Conservation (phyloP, 1,139 yeast species). For the Kodamaea fungicola region DNA sequence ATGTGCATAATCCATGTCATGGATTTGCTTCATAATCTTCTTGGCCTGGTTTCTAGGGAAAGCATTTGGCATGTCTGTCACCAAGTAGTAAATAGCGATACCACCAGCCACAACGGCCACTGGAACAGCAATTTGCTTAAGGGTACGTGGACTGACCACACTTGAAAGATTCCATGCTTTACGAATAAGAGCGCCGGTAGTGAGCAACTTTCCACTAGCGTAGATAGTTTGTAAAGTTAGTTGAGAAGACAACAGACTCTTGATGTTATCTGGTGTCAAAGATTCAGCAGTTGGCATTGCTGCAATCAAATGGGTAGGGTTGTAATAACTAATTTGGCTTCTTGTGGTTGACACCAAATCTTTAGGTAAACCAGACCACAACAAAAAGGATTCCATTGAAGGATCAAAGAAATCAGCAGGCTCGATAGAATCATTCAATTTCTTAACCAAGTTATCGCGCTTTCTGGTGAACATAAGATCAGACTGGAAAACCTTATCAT, state of each 20-base stretch:
- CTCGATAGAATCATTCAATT: constrained; percentile 57
- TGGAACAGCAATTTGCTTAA: constrained; percentile 42
- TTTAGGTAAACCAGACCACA: constrained; percentile 42
- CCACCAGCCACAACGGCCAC: constrained; percentile 51
- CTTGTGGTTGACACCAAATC: constrained; percentile 26
- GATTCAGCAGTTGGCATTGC: constrained; percentile 29
- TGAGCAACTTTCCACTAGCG: constrained; percentile 42
- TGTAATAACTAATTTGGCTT: constrained; percentile 29
- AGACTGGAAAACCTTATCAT: constrained; percentile 67
- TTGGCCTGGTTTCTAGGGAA: constrained; percentile 78
- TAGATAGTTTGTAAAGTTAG: constrained; percentile 42
- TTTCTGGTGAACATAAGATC: constrained; percentile 81
- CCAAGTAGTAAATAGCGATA: constrained; percentile 60
- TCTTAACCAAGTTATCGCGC: constrained; percentile 59
- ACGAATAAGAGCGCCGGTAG: constrained; percentile 40
- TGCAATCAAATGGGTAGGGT: constrained; percentile 34
- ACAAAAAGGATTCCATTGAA: constrained; percentile 52
- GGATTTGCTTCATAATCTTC: constrained; percentile 62
- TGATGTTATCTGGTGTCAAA: constrained; percentile 18
- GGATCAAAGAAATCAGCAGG: constrained; percentile 77
- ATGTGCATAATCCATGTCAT: constrained; percentile 71
- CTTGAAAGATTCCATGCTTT: constrained; percentile 28
- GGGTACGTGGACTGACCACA: constrained; percentile 25
- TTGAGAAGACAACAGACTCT: constrained; percentile 36
- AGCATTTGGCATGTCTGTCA: constrained; percentile 84